A percentile compares a stretch with the other conserved stretches of the same genome.
phyloP scores from a whole-genome alignment of 2,329 filamentous ascomycete species.

The Phoma herbarum region DNA sequence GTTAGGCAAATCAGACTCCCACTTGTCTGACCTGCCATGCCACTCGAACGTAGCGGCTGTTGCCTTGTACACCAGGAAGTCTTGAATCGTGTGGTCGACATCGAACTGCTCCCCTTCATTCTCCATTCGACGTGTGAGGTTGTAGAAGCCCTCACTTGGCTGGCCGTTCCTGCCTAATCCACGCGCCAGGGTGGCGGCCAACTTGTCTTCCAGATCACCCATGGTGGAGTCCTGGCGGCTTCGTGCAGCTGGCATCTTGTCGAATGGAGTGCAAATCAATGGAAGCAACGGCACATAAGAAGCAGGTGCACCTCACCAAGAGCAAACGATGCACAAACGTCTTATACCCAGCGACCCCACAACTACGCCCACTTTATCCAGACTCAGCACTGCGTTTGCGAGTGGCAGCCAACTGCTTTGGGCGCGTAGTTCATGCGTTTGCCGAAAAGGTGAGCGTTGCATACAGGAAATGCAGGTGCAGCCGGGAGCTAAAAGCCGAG shows the following conservation, averaged over 20 bases:
- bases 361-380: constrained; percentile 9
- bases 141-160: constrained; percentile 42
- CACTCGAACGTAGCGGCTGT: constrained; percentile 55
- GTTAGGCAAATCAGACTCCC: constrained; percentile 44
- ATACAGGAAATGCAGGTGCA: constrained; percentile 27
- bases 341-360: constrained; percentile 11
- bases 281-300: constrained; percentile 20
- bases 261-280: constrained; percentile 1
- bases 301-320: constrained; percentile 16
- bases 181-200: constrained; percentile 29
- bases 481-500: constrained; percentile 30
- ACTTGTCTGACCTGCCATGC: constrained; percentile 38
- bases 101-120: constrained; percentile 54
- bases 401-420: constrained; percentile 26
- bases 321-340: constrained; percentile 16
- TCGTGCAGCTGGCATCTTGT: constrained; percentile 31
- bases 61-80: constrained; percentile 62
- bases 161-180: constrained; percentile 29
- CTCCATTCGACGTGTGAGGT: constrained; percentile 46
- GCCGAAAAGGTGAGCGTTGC: constrained; percentile 9
- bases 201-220: constrained; percentile 38
- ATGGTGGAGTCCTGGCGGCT: constrained; percentile 25
- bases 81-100: constrained; percentile 65
- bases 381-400: constrained; percentile 4
- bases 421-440: constrained; percentile 33